Evolutionary conservation across 1,139 yeast genomes (phyloP), one percentile per base, ranked within the genome.

Genomic region (Pichia terricola): DNA sequence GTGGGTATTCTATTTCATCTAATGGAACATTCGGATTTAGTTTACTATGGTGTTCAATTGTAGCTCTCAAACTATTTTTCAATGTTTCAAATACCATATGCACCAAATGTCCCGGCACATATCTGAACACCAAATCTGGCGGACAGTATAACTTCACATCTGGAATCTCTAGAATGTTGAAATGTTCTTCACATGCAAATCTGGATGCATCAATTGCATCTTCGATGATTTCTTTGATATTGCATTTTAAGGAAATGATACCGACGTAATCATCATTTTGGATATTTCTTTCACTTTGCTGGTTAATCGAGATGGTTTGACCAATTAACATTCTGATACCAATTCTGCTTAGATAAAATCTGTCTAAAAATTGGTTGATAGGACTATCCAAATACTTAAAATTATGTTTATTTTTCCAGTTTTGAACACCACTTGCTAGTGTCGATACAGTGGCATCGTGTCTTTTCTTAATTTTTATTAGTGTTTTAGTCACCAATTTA

Each of bases 361-460:
- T 63, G 62, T 86, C 95, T 52, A 86, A 67, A 57, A 86, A 86
- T 11, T 81, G 73, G 61, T 86, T 94, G 40, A 86, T 78, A 26
- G 79, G 73, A 32, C 85, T 75, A 54, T 79, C 80, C 35, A 70
- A 77, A 52, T 59, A 68, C 36, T 69, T 65, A 2, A 70, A 69
- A 53, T 67, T 67, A 55, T 72, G 73, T 53, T 70, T 75, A 26
- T 63, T 60, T 59, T 87, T 87, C 95, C 95, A 88, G 63, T 85
- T 94, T 56, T 82, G 80, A 8, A 87, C 94, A 25, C 96, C 96
- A 56, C 85, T 89, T 1, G 96, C 96, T 63, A 88, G 82, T 0
- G 95, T 87, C 9, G 94, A 84, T 10, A 88, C 96, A 0, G 95
- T 89, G 3, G 95, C 94, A 64, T 88, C 96, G 60, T 88, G 96